phyloP scores from a whole-genome alignment of 495 filamentous ascomycete species.

The Staphylotrichum tortipilum region DNA sequence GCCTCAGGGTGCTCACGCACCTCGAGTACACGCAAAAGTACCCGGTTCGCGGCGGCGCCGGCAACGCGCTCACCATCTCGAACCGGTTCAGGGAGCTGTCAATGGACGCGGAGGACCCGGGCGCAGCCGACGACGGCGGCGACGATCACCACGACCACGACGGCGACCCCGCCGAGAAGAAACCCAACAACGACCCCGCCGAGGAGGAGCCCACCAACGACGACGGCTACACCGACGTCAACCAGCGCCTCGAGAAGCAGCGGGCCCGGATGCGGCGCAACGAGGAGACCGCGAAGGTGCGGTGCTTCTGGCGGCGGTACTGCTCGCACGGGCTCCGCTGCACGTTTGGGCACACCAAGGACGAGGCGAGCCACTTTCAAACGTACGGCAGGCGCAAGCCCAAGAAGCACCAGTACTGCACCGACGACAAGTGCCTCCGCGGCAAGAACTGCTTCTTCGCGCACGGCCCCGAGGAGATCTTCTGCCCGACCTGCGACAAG shows the following conservation, averaged over 20 bases:
- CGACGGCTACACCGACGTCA: neutral
- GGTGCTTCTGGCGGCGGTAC: slow-evolving; percentile 2
- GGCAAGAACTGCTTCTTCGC: neutral
- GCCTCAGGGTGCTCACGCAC: slow-evolving; percentile 1
- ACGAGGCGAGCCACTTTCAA: neutral
- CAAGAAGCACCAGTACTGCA: neutral
- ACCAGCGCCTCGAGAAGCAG: neutral
- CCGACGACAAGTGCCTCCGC: neutral
- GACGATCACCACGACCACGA: no score
- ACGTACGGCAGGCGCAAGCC: neutral
- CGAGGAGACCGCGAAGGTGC: neutral
- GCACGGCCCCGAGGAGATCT: neutral
- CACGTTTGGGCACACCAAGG: slow-evolving; percentile 4
- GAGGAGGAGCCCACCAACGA: neutral
- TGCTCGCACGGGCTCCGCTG: slow-evolving; percentile 1
- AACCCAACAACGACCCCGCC: no score
- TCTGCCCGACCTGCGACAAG: slow-evolving; percentile 7
- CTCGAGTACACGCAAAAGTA: slow-evolving; percentile 4
- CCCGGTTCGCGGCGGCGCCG: no score
- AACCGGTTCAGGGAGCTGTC: slow-evolving; percentile 3
- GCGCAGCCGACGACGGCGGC: neutral
- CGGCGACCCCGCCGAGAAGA: no score
- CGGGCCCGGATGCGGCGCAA: neutral
- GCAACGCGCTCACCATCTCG: neutral
- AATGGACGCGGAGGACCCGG: neutral